These are phyloP conservation scores for Termitomyces sp. DNA, from an alignment of 768 basidiomycete genomes.

Conservation along the genomic window DNA sequence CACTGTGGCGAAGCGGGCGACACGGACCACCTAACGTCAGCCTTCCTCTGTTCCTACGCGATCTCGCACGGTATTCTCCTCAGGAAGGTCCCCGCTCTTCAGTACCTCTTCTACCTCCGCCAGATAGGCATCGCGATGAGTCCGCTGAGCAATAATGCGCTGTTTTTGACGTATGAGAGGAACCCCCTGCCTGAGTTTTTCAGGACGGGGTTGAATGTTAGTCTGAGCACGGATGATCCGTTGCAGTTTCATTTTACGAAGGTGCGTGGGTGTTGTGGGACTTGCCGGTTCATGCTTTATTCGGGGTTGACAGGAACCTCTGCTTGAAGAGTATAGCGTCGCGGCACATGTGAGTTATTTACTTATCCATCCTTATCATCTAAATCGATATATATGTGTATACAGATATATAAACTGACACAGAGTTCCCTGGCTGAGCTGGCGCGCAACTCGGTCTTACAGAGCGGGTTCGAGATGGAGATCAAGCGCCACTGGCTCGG, in stretches of 20 bases:
- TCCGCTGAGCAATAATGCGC: slow-evolving; percentile 94
- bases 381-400: too few species aligned
- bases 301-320: slow-evolving; percentile 59
- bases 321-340: slow-evolving; percentile 96
- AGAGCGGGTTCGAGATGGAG: slow-evolving; percentile 99
- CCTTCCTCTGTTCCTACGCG: slow-evolving; percentile 94
- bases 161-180: slow-evolving; percentile 94
- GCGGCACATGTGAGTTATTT: slow-evolving; percentile 98
- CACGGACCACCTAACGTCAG: slow-evolving; percentile 93
- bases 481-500: slow-evolving; percentile 95
- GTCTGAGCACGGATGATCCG: slow-evolving; percentile 92
- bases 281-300: neutral
- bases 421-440: slow-evolving; percentile 93
- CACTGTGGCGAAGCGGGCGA: slow-evolving; percentile 98
- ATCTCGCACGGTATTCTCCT: slow-evolving; percentile 99
- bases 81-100: slow-evolving; percentile 94
- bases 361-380: too few species aligned
- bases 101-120: slow-evolving; percentile 96
- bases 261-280: slow-evolving; percentile 31
- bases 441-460: slow-evolving; percentile 95
- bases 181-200: slow-evolving; percentile 98
- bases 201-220: slow-evolving; percentile 92
- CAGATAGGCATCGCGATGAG: slow-evolving; percentile 99
- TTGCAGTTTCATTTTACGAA: slow-evolving; percentile 99
- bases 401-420: slow-evolving; percentile 91